Conservation (phyloP, 176 grass and related monocot genomes). For the Oryza officinalis region DNA sequence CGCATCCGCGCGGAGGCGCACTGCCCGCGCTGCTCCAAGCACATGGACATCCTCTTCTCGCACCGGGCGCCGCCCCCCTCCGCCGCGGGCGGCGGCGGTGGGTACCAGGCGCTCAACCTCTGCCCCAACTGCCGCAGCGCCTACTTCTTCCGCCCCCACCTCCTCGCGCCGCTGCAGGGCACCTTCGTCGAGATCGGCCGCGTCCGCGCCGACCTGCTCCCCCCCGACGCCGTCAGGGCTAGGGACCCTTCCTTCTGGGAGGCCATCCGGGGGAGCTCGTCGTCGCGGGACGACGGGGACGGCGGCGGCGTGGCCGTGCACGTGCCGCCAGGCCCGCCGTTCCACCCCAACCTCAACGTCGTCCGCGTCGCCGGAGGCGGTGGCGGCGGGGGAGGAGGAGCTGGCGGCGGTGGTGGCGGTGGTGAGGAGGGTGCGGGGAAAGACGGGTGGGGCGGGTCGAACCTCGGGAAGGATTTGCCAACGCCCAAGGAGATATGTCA, state of each 20-base stretch:
- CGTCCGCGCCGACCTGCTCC: slow-evolving; percentile 42
- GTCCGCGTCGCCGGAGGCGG: slow-evolving; percentile 72
- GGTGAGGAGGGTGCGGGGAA: slow-evolving; percentile 60
- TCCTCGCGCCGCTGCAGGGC: slow-evolving; percentile 77
- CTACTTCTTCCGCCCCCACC: slow-evolving; percentile 88
- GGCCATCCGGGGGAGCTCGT: slow-evolving; percentile 43
- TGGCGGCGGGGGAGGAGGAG: slow-evolving; percentile 56
- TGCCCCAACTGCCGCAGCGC: slow-evolving; percentile 95
- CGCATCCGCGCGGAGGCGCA: slow-evolving; percentile 93
- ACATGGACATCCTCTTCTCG: slow-evolving; percentile 92
- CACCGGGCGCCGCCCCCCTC: slow-evolving; percentile 50
- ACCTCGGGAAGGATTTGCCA: slow-evolving; percentile 88
- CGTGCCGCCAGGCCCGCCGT: slow-evolving; percentile 79
- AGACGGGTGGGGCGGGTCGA: slow-evolving; percentile 90
- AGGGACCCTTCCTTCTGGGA: slow-evolving; percentile 59
- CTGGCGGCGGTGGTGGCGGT: neutral
- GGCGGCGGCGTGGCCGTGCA: slow-evolving; percentile 74
- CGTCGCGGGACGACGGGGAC: slow-evolving; percentile 65
- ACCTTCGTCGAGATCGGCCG: slow-evolving; percentile 99
- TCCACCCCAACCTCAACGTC: slow-evolving; percentile 84
- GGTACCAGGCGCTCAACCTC: slow-evolving; percentile 91
- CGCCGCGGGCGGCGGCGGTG: slow-evolving; percentile 29
- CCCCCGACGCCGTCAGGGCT: slow-evolving; percentile 28
- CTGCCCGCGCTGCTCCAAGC: slow-evolving; percentile 98
- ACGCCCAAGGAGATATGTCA: slow-evolving; percentile 93